phyloP scores from a whole-genome alignment of 2,329 filamentous ascomycete species.

The Fonsecaea multimorphosa region DNA sequence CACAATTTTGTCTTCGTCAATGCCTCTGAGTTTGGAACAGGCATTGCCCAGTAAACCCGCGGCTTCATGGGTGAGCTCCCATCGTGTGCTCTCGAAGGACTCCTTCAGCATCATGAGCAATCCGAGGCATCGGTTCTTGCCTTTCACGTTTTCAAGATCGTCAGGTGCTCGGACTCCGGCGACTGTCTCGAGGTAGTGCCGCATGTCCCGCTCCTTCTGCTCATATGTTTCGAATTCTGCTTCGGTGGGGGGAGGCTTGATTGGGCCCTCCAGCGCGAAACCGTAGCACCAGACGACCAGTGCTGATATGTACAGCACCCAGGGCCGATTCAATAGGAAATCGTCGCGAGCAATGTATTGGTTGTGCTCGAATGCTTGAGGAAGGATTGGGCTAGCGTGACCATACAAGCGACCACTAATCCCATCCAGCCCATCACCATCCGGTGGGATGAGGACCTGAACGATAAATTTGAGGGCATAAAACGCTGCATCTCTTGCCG shows the following conservation, averaged over 20 bases:
- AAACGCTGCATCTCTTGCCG: constrained; percentile 87
- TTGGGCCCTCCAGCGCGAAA: constrained; percentile 83
- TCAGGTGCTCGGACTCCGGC: constrained; percentile 75
- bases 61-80: constrained; percentile 91
- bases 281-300: constrained; percentile 96
- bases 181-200: constrained; percentile 74
- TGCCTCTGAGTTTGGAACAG: constrained; percentile 63
- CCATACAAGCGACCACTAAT: constrained; percentile 45
- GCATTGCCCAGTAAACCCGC: constrained; percentile 80
- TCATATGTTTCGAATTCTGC: constrained; percentile 63
- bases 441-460: constrained; percentile 74
- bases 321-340: constrained; percentile 86
- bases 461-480: constrained; percentile 88
- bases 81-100: constrained; percentile 80
- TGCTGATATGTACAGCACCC: constrained; percentile 92
- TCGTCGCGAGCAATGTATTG: constrained; percentile 86
- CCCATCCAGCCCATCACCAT: constrained; percentile 42
- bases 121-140: constrained; percentile 82
- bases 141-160: constrained; percentile 73
- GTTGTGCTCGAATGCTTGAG: constrained; percentile 44
- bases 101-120: constrained; percentile 81
- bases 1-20: constrained; percentile 30
- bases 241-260: constrained; percentile 54
- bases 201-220: constrained; percentile 78
- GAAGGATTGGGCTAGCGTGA: constrained; percentile 40